These are phyloP conservation scores for Taphrina sp. DNA, from an alignment of 1,139 yeast genomes.

Conservation along the genomic window DNA sequence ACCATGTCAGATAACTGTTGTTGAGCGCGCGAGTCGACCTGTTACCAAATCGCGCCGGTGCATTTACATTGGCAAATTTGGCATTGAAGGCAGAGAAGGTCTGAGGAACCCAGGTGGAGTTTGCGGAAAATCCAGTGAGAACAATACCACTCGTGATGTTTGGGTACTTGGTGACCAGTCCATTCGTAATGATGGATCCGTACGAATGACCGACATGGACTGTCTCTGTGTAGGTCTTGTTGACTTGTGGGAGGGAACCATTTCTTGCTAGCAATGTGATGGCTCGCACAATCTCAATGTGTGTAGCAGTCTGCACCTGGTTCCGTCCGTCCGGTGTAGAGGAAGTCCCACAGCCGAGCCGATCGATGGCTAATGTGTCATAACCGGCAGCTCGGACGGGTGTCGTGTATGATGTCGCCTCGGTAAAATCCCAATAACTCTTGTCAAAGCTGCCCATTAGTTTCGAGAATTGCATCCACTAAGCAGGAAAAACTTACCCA, in stretches of 20 bases:
- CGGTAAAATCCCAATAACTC: neutral
- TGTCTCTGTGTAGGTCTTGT: constrained; percentile 3
- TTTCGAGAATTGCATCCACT: no score
- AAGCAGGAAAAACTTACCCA: no score
- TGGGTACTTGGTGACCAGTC: constrained; percentile 24
- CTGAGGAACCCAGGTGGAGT: constrained; percentile 9
- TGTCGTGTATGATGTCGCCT: constrained; percentile 1
- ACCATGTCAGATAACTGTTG: constrained; percentile 9
- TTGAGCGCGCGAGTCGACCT: constrained; percentile 3
- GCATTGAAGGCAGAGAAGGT: constrained; percentile 25
- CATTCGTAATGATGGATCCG: constrained; percentile 27
- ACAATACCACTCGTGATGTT: constrained; percentile 13
- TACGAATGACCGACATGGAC: constrained; percentile 31
- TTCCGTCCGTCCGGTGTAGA: constrained; percentile 1
- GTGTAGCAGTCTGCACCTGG: constrained; percentile 17
- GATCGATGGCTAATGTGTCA: constrained; percentile 26
- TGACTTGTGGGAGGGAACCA: constrained; percentile 3
- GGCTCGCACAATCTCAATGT: constrained; percentile 14
- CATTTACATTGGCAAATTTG: constrained; percentile 15
- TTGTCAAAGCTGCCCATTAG: no score
- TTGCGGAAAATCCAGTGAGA: constrained; percentile 25
- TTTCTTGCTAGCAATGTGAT: constrained; percentile 2
- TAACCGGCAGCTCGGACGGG: constrained; percentile 19
- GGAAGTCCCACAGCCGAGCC: constrained; percentile 19
- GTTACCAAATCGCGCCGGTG: constrained; percentile 18